phyloP scores from a whole-genome alignment of 352 stramenopile genomes.

The Phytophthora multivora region DNA sequence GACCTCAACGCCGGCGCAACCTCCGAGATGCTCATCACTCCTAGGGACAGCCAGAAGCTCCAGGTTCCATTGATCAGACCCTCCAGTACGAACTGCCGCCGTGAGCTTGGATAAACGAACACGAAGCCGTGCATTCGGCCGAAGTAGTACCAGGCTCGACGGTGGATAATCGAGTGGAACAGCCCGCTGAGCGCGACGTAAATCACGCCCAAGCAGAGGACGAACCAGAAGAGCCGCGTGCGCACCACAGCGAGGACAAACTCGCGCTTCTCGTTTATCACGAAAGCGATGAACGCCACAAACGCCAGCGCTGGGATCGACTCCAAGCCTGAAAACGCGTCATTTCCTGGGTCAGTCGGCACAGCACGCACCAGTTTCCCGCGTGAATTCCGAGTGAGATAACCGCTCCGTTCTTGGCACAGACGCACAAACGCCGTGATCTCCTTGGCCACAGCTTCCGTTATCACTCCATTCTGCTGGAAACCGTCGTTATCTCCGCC shows the following conservation, averaged over 20 bases:
- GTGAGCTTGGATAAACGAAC: constrained; percentile 64
- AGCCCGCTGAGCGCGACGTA: constrained; percentile 69
- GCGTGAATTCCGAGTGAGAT: constrained; percentile 27
- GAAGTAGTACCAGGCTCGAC: constrained; percentile 53
- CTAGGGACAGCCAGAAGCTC: constrained; percentile 69
- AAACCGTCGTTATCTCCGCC: background rate
- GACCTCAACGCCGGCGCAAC: constrained; percentile 44
- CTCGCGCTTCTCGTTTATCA: constrained; percentile 48
- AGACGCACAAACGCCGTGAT: constrained; percentile 40
- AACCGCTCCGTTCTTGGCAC: constrained; percentile 37
- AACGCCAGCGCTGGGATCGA: constrained; percentile 45
- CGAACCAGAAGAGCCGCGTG: constrained; percentile 58
- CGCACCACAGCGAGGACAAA: constrained; percentile 40
- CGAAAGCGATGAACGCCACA: constrained; percentile 39
- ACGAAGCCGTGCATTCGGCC: constrained; percentile 56
- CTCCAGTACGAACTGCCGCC: constrained; percentile 72
- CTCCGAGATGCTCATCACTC: constrained; percentile 51
- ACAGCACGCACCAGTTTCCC: constrained; percentile 15
- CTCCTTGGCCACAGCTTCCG: constrained; percentile 17
- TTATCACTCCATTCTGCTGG: constrained; percentile 13
- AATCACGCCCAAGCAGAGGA: constrained; percentile 51
- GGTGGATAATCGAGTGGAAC: constrained; percentile 70
- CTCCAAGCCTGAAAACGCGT: constrained; percentile 35
- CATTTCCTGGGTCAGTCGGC: constrained; percentile 5
- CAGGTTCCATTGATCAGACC: constrained; percentile 61